A percentile compares a stretch with the other conserved stretches of the same genome.
Evolutionary conservation across 305 asterid species (phyloP).

Genomic region (Fraxinus platypoda): DNA sequence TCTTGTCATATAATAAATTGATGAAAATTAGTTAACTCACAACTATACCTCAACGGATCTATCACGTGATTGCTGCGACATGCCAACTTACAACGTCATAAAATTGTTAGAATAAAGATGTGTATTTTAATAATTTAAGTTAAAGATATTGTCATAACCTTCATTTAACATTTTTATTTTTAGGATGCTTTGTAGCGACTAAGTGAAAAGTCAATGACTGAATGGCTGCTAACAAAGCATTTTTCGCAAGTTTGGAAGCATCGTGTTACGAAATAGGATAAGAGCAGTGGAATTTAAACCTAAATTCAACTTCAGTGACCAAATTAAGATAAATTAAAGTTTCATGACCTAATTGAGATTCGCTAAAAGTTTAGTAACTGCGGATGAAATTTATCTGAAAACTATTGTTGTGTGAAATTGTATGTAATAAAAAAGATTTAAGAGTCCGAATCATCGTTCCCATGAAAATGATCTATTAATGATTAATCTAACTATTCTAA

Average conservation of each 20-base stretch:
- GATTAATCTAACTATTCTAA: background rate
- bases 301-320: background rate
- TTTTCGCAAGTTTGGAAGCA: background rate
- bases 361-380: background rate
- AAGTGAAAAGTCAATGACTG: background rate
- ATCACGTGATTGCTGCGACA: background rate
- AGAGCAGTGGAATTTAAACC: background rate
- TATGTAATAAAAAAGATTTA: background rate
- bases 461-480: background rate
- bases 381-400: background rate
- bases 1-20: too few relatives aligned
- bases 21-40: background rate
- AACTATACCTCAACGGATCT: background rate
- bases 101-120: background rate
- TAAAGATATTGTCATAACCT: background rate
- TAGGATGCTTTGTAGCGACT: background rate
- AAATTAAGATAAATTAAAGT: background rate
- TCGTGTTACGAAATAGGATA: background rate
- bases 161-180: background rate
- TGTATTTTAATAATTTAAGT: background rate
- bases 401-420: background rate
- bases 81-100: background rate
- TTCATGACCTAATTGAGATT: background rate
- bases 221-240: background rate
- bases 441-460: too few relatives aligned